Conservation (phyloP, 1,284 basidiomycete genomes). For the Boletus mariae region DNA sequence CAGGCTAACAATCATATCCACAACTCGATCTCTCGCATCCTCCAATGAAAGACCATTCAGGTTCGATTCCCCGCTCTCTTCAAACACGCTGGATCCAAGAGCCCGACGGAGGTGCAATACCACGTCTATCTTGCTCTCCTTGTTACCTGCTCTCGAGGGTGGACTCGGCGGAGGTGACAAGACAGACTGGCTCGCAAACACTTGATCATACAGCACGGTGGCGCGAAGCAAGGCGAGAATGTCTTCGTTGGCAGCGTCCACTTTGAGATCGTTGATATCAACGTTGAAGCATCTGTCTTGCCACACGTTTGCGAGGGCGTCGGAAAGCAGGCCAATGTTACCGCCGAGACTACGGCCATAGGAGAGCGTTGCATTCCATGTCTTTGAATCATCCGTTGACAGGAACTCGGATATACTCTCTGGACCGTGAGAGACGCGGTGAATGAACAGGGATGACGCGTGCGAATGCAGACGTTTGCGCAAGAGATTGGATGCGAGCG, state of each 20-base stretch:
- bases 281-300: constrained; percentile 30
- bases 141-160: constrained; percentile 18
- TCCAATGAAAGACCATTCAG: constrained; percentile 43
- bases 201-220: constrained; percentile 51
- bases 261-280: constrained; percentile 25
- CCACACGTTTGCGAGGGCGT: constrained; percentile 54
- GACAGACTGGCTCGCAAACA: constrained; percentile 51
- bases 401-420: constrained; percentile 12
- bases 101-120: constrained; percentile 46
- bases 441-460: constrained; percentile 50
- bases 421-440: constrained; percentile 38
- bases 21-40: constrained; percentile 64
- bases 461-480: constrained; percentile 49
- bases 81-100: constrained; percentile 60
- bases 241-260: constrained; percentile 36
- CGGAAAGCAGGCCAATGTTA: constrained; percentile 47
- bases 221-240: constrained; percentile 52
- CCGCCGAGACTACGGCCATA: constrained; percentile 62
- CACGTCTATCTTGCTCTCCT: constrained; percentile 28
- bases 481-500: constrained; percentile 48
- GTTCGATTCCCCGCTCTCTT: constrained; percentile 31
- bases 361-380: constrained; percentile 45
- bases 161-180: constrained; percentile 60
- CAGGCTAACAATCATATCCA: constrained; percentile 58
- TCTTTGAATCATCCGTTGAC: constrained; percentile 28